A percentile compares a stretch with the other conserved stretches of the same genome.
Conservation (phyloP, 2,329 filamentous ascomycete species). For the Cercospora sesami region DNA sequence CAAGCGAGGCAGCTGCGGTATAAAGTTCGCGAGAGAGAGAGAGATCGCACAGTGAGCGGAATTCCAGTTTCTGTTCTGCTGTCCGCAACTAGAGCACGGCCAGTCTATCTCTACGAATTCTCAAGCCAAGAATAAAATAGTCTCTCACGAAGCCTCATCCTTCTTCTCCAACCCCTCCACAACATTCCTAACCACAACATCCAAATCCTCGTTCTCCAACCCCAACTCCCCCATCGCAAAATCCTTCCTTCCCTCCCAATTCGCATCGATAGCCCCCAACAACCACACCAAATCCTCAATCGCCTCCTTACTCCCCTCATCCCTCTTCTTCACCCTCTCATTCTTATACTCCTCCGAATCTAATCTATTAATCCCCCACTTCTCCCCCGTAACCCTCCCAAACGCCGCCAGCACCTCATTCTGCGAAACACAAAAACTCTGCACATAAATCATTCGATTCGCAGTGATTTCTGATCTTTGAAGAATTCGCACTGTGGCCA, state of each 20-base stretch:
- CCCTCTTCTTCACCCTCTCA: slow-evolving; percentile 40
- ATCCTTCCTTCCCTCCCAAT: slow-evolving; percentile 40
- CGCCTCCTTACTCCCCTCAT: slow-evolving; percentile 39
- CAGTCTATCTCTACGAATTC: neutral
- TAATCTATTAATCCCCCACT: slow-evolving; percentile 51
- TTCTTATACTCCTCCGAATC: slow-evolving; percentile 38
- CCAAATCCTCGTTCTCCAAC: slow-evolving; percentile 44
- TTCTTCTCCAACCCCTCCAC: slow-evolving; percentile 30
- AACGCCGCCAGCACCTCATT: slow-evolving; percentile 56
- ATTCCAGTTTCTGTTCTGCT: no score
- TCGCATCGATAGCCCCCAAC: slow-evolving; percentile 36
- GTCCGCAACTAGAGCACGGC: neutral
- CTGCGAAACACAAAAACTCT: slow-evolving; percentile 60
- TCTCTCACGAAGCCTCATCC: neutral
- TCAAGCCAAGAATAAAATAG: neutral
- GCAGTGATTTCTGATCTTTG: slow-evolving; percentile 53
- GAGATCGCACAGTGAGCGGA: no score
- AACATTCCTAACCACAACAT: slow-evolving; percentile 39
- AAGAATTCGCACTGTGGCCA: slow-evolving; percentile 55
- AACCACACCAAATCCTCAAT: slow-evolving; percentile 38
- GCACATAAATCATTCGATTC: slow-evolving; percentile 60
- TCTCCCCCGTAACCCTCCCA: slow-evolving; percentile 54
- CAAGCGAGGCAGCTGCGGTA: no score
- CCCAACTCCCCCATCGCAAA: slow-evolving; percentile 46
- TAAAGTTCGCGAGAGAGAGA: no score